A percentile compares a stretch with the other conserved stretches of the same genome.
These are phyloP conservation scores for Phytophthora hybrid DNA, from an alignment of 352 stramenopile genomes.

Conservation along the genomic window DNA sequence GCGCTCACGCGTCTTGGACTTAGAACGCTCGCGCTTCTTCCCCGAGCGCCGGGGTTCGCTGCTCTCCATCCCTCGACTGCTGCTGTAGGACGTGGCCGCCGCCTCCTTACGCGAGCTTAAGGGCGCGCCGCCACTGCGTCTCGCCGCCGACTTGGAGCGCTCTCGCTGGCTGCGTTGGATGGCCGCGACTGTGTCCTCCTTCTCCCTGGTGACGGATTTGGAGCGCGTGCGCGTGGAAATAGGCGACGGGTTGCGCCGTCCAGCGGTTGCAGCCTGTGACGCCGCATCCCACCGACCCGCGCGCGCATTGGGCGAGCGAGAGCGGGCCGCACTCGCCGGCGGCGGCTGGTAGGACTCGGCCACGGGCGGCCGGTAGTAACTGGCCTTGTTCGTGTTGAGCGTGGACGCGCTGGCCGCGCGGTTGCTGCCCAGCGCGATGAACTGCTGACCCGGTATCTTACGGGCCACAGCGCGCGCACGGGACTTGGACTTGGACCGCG, in stretches of 20 bases:
- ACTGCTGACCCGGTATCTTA: slow-evolving; percentile 46
- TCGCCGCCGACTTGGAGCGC: slow-evolving; percentile 47
- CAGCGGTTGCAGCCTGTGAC: neutral
- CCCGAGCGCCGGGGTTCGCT: slow-evolving; percentile 13
- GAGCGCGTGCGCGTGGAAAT: slow-evolving; percentile 47
- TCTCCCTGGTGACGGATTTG: slow-evolving; percentile 48
- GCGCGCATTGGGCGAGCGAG: slow-evolving; percentile 31
- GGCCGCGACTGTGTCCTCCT: slow-evolving; percentile 31
- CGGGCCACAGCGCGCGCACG: slow-evolving; percentile 37
- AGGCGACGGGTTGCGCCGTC: slow-evolving; percentile 28
- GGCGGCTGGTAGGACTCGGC: slow-evolving; percentile 14
- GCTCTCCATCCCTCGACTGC: slow-evolving; percentile 3
- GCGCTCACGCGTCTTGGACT: slow-evolving; percentile 10
- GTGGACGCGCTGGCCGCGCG: slow-evolving; percentile 22
- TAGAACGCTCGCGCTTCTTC: slow-evolving; percentile 36
- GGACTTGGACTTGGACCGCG: slow-evolving; percentile 75
- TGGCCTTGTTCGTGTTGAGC: slow-evolving; percentile 52
- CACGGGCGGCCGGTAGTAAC: slow-evolving; percentile 32
- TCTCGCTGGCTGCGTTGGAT: slow-evolving; percentile 31
- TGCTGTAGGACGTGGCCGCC: neutral
- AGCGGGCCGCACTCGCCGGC: slow-evolving; percentile 16
- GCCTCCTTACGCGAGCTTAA: slow-evolving; percentile 11
- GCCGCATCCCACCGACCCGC: slow-evolving; percentile 3
- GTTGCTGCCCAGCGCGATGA: slow-evolving; percentile 60
- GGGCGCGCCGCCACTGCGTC: slow-evolving; percentile 33